Percentiles rank a stretch among this genome's conserved stretches.
Conservation (phyloP, 1,139 yeast genomes). For the Geotrichum restrictum region DNA sequence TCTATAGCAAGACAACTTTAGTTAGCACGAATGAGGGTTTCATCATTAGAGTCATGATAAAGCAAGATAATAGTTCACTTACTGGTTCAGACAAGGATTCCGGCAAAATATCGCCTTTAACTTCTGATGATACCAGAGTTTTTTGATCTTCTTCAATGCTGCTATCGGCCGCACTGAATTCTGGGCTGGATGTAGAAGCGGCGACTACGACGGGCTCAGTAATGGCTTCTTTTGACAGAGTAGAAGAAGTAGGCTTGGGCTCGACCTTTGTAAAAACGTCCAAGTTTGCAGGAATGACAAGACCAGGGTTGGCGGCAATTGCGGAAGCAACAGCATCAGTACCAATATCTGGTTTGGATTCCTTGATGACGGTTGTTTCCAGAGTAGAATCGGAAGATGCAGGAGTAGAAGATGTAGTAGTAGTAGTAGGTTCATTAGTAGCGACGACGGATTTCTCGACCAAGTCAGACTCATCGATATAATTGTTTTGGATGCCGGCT, state of each 20-base stretch:
- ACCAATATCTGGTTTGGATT: conserved; percentile 6
- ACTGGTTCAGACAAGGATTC: background rate
- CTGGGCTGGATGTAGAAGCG: background rate
- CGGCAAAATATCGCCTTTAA: conserved; percentile 1
- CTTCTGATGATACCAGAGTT: background rate
- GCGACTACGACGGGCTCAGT: background rate
- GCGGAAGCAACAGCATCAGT: conserved; percentile 12
- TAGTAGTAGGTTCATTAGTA: background rate
- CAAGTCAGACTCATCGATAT: conserved; percentile 14
- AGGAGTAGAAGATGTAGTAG: background rate
- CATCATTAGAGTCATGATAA: conserved; percentile 1
- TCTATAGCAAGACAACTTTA: conserved; percentile 1
- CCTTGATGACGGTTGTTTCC: conserved; percentile 12
- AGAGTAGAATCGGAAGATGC: conserved; percentile 3
- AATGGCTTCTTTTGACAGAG: background rate
- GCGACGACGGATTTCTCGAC: conserved; percentile 7
- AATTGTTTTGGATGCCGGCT: conserved; percentile 20
- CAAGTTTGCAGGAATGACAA: conserved; percentile 14
- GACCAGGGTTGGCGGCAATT: conserved; percentile 19
- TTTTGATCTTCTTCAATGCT: conserved; percentile 3
- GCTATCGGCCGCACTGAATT: conserved; percentile 1
- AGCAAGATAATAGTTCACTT: no score
- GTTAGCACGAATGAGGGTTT: conserved; percentile 3
- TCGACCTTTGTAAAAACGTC: conserved; percentile 4
- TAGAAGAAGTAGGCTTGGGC: background rate